phyloP scores from a whole-genome alignment of 805 yeast genomes.

The Candida namnaoensis region DNA sequence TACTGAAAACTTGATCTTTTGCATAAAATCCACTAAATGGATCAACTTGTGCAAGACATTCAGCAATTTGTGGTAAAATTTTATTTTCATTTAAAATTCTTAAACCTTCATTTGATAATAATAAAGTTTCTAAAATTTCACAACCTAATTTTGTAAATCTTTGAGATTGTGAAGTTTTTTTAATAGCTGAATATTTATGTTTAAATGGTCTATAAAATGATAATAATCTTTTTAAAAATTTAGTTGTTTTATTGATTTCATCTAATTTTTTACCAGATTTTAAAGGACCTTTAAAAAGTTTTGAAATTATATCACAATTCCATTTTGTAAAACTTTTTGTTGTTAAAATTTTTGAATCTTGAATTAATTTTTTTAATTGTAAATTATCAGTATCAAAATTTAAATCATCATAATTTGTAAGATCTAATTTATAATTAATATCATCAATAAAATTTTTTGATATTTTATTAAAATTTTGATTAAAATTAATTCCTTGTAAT shows the following conservation, averaged over 20 bases:
- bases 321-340: constrained; percentile 77
- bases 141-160: constrained; percentile 68
- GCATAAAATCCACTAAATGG: constrained; percentile 71
- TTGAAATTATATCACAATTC: constrained; percentile 76
- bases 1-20: constrained; percentile 66
- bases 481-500: constrained; percentile 15
- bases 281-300: constrained; percentile 80
- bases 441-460: constrained; percentile 9
- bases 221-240: constrained; percentile 73
- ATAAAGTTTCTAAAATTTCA: constrained; percentile 57
- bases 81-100: constrained; percentile 63
- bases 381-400: constrained; percentile 38
- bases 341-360: constrained; percentile 61
- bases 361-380: constrained; percentile 56
- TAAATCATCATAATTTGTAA: too few species aligned
- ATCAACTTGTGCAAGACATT: constrained; percentile 78
- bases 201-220: constrained; percentile 92
- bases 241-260: constrained; percentile 70
- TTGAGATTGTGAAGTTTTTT: constrained; percentile 39
- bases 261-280: constrained; percentile 63
- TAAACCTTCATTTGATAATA: constrained; percentile 58
- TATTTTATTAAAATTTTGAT: constrained; percentile 14
- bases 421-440: too few species aligned
- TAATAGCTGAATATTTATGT: constrained; percentile 57
- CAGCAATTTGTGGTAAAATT: constrained; percentile 80